Evolutionary conservation across 495 filamentous ascomycete species (phyloP).

Genomic region (Penicillium waksmanii): DNA sequence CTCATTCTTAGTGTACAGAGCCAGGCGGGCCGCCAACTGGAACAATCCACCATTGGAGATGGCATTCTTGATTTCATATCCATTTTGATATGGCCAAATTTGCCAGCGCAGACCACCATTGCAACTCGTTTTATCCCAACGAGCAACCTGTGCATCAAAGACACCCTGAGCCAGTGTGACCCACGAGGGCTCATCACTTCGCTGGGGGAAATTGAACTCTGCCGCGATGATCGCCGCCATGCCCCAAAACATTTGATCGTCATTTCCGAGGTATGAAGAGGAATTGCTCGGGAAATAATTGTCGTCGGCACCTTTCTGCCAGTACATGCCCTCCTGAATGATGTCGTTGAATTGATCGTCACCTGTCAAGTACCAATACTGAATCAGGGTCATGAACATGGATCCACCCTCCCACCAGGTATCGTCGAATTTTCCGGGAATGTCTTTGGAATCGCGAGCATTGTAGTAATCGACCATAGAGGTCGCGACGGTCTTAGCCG

Average conservation of each 20-base stretch:
- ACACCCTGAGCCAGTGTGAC: slow-evolving; percentile 75
- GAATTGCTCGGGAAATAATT: slow-evolving; percentile 52
- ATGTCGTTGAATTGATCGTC: slow-evolving; percentile 54
- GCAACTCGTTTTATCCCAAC: slow-evolving; percentile 54
- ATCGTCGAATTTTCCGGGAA: slow-evolving; percentile 57
- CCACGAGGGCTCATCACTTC: slow-evolving; percentile 62
- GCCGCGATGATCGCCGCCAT: slow-evolving; percentile 59
- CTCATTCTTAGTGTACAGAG: slow-evolving; percentile 64
- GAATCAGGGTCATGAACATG: slow-evolving; percentile 52
- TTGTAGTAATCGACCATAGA: slow-evolving; percentile 72
- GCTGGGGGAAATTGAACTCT: slow-evolving; percentile 52
- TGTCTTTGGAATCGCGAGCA: slow-evolving; percentile 63
- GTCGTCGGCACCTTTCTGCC: slow-evolving; percentile 48
- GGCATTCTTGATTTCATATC: slow-evolving; percentile 68
- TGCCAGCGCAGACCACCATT: slow-evolving; percentile 61
- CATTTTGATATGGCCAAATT: slow-evolving; percentile 52
- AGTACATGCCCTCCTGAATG: slow-evolving; percentile 49
- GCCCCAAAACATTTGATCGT: slow-evolving; percentile 63
- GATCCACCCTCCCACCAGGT: slow-evolving; percentile 81
- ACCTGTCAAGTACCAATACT: slow-evolving; percentile 60
- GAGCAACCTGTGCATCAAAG: slow-evolving; percentile 66
- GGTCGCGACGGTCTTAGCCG: slow-evolving; percentile 59
- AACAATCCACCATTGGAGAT: slow-evolving; percentile 74
- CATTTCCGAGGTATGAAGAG: slow-evolving; percentile 52
- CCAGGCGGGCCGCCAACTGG: slow-evolving; percentile 69